These are phyloP conservation scores for Syzygium aromaticum DNA, from an alignment of 345 rosid genomes.

Conservation along the genomic window DNA sequence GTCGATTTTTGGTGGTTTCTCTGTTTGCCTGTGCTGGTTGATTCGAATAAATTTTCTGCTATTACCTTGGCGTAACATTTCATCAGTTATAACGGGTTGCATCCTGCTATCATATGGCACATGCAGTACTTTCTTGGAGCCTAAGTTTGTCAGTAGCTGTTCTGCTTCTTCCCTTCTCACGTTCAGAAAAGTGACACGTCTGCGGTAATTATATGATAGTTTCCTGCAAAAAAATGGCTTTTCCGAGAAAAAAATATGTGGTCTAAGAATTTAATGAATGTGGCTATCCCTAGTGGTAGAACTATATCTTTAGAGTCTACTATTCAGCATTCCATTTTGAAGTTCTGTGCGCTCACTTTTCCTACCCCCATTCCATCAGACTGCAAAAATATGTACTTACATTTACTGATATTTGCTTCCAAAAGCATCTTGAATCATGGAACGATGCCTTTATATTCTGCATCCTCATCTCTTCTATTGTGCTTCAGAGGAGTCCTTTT, in stretches of 20 bases:
- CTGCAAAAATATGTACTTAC: background rate
- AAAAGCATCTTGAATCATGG: background rate
- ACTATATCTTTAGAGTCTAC: background rate
- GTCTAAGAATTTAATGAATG: background rate
- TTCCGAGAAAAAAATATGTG: background rate
- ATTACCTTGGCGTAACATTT: background rate
- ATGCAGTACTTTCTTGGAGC: background rate
- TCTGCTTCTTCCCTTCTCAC: background rate
- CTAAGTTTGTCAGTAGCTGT: background rate
- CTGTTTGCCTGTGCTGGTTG: background rate
- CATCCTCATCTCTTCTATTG: background rate
- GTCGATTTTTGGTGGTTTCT: background rate
- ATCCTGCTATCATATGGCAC: background rate
- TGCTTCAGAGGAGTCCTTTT: background rate
- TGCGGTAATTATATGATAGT: background rate
- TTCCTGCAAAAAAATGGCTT: background rate
- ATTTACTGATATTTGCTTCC: background rate
- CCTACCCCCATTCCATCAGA: background rate
- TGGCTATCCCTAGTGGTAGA: background rate
- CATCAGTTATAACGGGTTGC: background rate
- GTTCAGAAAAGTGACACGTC: background rate
- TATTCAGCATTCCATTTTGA: background rate
- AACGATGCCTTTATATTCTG: background rate
- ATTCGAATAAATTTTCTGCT: background rate
- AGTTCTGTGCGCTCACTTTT: background rate